Conservation (phyloP, 2,329 filamentous ascomycete genomes). For the Phaeoacremonium minimum region DNA sequence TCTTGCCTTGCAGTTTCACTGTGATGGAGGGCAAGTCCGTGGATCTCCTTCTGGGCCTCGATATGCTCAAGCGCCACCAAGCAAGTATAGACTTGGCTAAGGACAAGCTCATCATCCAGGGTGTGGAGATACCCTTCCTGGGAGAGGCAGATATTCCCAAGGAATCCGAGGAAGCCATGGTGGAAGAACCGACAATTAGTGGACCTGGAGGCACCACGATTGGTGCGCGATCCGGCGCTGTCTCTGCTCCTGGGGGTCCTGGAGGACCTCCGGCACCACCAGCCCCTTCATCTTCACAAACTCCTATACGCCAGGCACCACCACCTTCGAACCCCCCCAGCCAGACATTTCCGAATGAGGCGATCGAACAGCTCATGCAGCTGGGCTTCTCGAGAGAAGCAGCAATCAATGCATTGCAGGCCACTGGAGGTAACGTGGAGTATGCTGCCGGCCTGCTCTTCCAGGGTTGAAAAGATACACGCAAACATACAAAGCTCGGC, state of each 20-base stretch:
- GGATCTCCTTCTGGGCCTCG: constrained; percentile 85
- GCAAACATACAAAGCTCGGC: no score
- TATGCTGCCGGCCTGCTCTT: constrained; percentile 80
- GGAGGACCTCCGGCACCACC: constrained; percentile 18
- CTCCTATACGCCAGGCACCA: constrained; percentile 18
- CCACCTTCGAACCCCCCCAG: constrained; percentile 13
- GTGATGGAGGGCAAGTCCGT: constrained; percentile 99
- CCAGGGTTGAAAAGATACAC: constrained; percentile 29
- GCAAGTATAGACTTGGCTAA: constrained; percentile 84
- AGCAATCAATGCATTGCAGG: constrained; percentile 76
- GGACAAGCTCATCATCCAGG: constrained; percentile 83
- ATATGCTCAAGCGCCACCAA: constrained; percentile 96
- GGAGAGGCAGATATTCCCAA: constrained; percentile 94
- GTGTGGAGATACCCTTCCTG: constrained; percentile 82
- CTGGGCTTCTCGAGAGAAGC: constrained; percentile 74
- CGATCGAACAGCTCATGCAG: constrained; percentile 70
- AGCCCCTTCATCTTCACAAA: constrained; percentile 15
- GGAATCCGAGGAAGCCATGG: constrained; percentile 65
- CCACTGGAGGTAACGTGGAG: constrained; percentile 81
- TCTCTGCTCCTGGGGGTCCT: constrained; percentile 47
- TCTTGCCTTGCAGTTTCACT: constrained; percentile 91
- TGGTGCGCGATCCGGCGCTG: constrained; percentile 75
- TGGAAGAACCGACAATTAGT: constrained; percentile 76
- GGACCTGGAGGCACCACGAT: constrained; percentile 89
- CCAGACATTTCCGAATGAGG: constrained; percentile 50